Evolutionary conservation across 352 stramenopile species (phyloP).

Genomic region (Globisporangium canariense): DNA sequence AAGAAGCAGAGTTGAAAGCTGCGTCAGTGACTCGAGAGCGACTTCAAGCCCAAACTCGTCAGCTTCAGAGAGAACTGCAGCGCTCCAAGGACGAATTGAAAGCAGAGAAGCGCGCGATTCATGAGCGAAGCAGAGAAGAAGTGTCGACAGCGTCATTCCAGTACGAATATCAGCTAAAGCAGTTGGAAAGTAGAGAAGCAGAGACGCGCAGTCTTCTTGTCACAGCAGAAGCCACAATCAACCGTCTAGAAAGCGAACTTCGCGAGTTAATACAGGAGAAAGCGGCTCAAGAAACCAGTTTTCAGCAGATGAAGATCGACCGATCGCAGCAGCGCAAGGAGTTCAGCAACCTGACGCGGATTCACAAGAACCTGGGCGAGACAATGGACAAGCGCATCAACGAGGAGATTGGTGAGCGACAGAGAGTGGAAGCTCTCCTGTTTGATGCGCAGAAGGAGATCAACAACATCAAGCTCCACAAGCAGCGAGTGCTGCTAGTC

Average conservation of each 20-base stretch:
- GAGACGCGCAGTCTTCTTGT: conserved; percentile 14
- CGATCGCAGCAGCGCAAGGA: conserved; percentile 48
- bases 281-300: neutral
- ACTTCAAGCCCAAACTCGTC: conserved; percentile 26
- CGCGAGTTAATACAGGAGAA: conserved; percentile 22
- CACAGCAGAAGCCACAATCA: conserved; percentile 4
- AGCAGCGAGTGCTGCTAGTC: conserved; percentile 23
- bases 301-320: conserved; percentile 29
- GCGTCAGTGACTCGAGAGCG: conserved; percentile 27
- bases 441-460: conserved; percentile 23
- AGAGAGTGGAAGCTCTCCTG: conserved; percentile 18
- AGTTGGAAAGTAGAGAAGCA: conserved; percentile 25
- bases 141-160: conserved; percentile 25
- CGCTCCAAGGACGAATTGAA: conserved; percentile 23
- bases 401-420: conserved; percentile 32
- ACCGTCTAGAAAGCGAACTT: conserved; percentile 23
- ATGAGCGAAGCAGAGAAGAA: conserved; percentile 21
- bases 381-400: conserved; percentile 39
- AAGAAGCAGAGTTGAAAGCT: conserved; percentile 29
- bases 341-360: conserved; percentile 56
- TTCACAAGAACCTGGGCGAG: conserved; percentile 64
- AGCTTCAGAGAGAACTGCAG: conserved; percentile 31
- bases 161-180: conserved; percentile 26
- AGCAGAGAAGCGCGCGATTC: conserved; percentile 20
- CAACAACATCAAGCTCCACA: conserved; percentile 20